Percentiles rank a stretch among this genome's conserved stretches.
phyloP scores from a whole-genome alignment of 2,329 filamentous ascomycete species.

The Ascochyta fabae region DNA sequence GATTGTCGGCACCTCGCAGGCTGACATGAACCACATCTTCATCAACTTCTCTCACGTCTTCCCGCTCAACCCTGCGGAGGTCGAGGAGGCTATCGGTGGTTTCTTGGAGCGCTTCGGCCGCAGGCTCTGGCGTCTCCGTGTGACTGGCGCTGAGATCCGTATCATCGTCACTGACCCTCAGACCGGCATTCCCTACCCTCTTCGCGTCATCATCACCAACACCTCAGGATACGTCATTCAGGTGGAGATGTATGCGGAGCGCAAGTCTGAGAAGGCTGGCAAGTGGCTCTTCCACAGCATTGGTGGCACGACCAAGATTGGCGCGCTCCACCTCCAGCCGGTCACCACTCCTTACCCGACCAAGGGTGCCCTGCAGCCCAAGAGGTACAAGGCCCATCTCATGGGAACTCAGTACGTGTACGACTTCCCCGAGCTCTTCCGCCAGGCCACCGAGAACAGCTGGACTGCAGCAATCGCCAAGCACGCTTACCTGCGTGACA shows the following conservation, averaged over 20 bases:
- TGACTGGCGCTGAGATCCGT: slow-evolving; percentile 96
- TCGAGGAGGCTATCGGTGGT: slow-evolving; percentile 89
- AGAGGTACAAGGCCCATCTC: slow-evolving; percentile 98
- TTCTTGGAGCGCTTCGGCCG: slow-evolving; percentile 97
- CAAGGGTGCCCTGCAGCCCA: slow-evolving; percentile 98
- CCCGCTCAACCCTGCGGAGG: slow-evolving; percentile 85
- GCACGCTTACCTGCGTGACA: slow-evolving; percentile 75
- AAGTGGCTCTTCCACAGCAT: slow-evolving; percentile 99
- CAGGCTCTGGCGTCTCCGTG: slow-evolving; percentile 93
- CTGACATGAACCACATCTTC: slow-evolving; percentile 99
- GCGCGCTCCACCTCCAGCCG: slow-evolving; percentile 89
- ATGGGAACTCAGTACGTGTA: slow-evolving; percentile 99
- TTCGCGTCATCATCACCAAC: slow-evolving; percentile 96
- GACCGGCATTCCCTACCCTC: slow-evolving; percentile 84
- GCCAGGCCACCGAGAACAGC: slow-evolving; percentile 94
- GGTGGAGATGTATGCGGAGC: slow-evolving; percentile 96
- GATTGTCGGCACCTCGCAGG: slow-evolving; percentile 99
- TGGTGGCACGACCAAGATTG: slow-evolving; percentile 92
- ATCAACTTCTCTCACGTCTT: slow-evolving; percentile 99
- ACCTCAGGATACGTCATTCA: slow-evolving; percentile 98
- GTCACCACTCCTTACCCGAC: slow-evolving; percentile 94
- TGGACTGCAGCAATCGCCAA: slow-evolving; percentile 80
- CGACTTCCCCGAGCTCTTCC: slow-evolving; percentile 99
- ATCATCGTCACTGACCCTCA: slow-evolving; percentile 93
- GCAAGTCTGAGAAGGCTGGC: slow-evolving; percentile 91